A percentile compares a stretch with the other conserved stretches of the same genome.
Evolutionary conservation across 352 stramenopile genomes (phyloP).

Genomic region (Phytopythium vexans): DNA sequence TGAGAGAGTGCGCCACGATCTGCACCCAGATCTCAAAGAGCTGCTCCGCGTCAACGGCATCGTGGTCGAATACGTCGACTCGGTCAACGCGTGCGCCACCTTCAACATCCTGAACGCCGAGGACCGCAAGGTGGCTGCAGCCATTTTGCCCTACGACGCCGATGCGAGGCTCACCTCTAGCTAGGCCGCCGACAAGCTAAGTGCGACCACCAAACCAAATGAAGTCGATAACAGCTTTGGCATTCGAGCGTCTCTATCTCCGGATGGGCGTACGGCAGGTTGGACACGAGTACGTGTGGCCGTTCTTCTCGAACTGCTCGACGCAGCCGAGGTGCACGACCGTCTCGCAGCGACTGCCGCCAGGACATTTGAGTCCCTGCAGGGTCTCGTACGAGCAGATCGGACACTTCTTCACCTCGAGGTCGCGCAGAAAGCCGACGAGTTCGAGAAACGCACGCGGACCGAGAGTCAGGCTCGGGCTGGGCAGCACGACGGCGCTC

Average conservation of each 20-base stretch:
- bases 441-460: constrained; percentile 73
- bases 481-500: constrained; percentile 33
- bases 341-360: constrained; percentile 28
- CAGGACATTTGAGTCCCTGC: constrained; percentile 46
- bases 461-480: constrained; percentile 50
- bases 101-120: constrained; percentile 93
- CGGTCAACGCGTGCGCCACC: constrained; percentile 82
- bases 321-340: constrained; percentile 53
- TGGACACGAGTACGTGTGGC: constrained; percentile 55
- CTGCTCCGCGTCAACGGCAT: constrained; percentile 83
- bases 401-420: constrained; percentile 74
- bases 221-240: neutral
- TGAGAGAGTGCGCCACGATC: constrained; percentile 47
- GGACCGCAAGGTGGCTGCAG: constrained; percentile 74
- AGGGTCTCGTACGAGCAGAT: constrained; percentile 80
- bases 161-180: constrained; percentile 12
- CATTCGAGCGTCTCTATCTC: constrained; percentile 10
- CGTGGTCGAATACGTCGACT: constrained; percentile 84
- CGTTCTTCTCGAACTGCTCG: constrained; percentile 62
- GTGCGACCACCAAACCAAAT: constrained; percentile 6
- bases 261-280: constrained; percentile 44
- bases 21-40: constrained; percentile 61
- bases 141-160: constrained; percentile 71
- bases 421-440: constrained; percentile 63
- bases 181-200: neutral